Conservation (phyloP, 352 stramenopile species). For the Phytophthora citricola region DNA sequence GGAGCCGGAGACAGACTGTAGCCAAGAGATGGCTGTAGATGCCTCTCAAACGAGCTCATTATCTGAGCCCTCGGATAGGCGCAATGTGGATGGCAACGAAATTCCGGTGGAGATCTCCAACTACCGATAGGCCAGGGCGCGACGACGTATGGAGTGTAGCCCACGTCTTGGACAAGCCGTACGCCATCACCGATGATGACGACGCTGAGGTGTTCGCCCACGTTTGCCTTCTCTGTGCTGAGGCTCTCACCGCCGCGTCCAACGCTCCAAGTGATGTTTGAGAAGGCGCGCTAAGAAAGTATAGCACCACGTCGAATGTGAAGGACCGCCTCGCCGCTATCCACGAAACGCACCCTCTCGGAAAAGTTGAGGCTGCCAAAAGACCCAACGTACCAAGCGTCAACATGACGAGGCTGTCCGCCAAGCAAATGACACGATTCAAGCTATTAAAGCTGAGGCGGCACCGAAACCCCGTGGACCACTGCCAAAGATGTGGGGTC, state of each 20-base stretch:
- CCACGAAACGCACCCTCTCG: background rate
- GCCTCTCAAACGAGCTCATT: background rate
- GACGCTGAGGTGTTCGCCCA: background rate
- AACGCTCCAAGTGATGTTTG: background rate
- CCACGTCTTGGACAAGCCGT: background rate
- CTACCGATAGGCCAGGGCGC: background rate
- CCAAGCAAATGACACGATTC: background rate
- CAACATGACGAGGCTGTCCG: background rate
- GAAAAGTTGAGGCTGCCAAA: background rate
- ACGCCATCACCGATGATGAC: background rate
- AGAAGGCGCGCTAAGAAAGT: background rate
- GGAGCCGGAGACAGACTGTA: no score
- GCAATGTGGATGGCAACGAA: background rate
- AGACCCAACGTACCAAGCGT: background rate
- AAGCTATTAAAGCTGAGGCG: no score
- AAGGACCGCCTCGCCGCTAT: background rate
- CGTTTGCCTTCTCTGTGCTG: background rate
- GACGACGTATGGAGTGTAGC: background rate
- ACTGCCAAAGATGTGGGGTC: constrained; percentile 1
- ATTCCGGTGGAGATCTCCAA: background rate
- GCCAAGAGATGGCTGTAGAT: no score
- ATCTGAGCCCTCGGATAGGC: background rate
- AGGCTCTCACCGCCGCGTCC: background rate
- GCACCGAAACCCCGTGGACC: background rate
- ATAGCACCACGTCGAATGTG: background rate